Evolutionary conservation across 2,329 filamentous ascomycete genomes (phyloP).

Genomic region (Thelonectria rubi): DNA sequence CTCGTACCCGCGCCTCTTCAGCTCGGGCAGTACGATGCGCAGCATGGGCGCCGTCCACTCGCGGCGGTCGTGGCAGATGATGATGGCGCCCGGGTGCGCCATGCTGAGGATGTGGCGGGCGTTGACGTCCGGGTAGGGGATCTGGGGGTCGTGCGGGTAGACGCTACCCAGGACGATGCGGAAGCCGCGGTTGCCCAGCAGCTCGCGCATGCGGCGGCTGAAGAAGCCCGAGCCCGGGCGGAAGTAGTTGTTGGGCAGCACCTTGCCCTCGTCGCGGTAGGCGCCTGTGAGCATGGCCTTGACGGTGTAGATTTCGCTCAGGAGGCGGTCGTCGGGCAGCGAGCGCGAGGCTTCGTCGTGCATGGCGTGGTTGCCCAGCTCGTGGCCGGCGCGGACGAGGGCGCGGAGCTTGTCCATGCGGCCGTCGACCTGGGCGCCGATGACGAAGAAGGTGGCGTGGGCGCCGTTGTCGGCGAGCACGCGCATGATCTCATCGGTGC

Average conservation of each 20-base stretch:
- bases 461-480: slow-evolving; percentile 73
- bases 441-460: slow-evolving; percentile 87
- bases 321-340: slow-evolving; percentile 67
- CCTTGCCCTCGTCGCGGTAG: slow-evolving; percentile 57
- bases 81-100: slow-evolving; percentile 77
- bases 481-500: slow-evolving; percentile 75
- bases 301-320: slow-evolving; percentile 70
- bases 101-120: slow-evolving; percentile 83
- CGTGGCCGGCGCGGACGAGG: slow-evolving; percentile 70
- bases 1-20: slow-evolving; percentile 74
- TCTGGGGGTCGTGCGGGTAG: slow-evolving; percentile 92
- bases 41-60: slow-evolving; percentile 87
- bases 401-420: slow-evolving; percentile 63
- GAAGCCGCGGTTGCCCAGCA: slow-evolving; percentile 71
- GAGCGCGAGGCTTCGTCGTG: slow-evolving; percentile 78
- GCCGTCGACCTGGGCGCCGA: slow-evolving; percentile 76
- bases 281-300: slow-evolving; percentile 66
- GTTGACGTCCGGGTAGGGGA: slow-evolving; percentile 74
- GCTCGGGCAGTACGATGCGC: slow-evolving; percentile 73
- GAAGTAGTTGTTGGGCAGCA: slow-evolving; percentile 72
- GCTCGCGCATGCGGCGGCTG: slow-evolving; percentile 71
- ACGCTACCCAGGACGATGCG: slow-evolving; percentile 81
- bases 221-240: slow-evolving; percentile 88
- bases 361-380: slow-evolving; percentile 91
- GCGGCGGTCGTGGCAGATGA: slow-evolving; percentile 87